Evolutionary conservation across 1,284 basidiomycete genomes (phyloP).

Genomic region (Fistulinella cinereoalba): DNA sequence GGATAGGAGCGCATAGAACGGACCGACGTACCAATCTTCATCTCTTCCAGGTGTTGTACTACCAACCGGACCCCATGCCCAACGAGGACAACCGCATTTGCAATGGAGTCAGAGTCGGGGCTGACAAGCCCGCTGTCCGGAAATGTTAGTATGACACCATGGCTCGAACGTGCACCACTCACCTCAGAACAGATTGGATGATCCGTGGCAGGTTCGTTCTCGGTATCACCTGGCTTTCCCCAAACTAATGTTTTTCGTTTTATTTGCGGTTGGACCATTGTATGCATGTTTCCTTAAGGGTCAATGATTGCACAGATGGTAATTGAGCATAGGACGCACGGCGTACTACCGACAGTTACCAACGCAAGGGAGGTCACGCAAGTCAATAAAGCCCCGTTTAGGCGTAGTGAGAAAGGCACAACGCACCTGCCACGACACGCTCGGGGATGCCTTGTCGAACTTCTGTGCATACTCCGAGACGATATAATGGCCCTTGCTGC

Average conservation of each 20-base stretch:
- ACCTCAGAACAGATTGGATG: slow-evolving; percentile 75
- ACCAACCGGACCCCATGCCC: slow-evolving; percentile 59
- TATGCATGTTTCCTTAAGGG: neutral
- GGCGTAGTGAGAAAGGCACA: slow-evolving; percentile 7
- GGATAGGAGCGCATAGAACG: slow-evolving; percentile 18
- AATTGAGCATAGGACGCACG: slow-evolving; percentile 40
- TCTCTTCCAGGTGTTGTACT: slow-evolving; percentile 62
- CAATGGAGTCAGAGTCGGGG: slow-evolving; percentile 71
- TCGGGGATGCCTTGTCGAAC: slow-evolving; percentile 58
- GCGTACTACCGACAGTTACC: slow-evolving; percentile 48
- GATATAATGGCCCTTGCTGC: slow-evolving; percentile 77
- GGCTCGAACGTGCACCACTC: slow-evolving; percentile 2
- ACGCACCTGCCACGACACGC: slow-evolving; percentile 68
- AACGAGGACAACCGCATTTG: slow-evolving; percentile 77
- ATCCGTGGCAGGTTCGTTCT: slow-evolving; percentile 70
- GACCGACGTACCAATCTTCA: slow-evolving; percentile 64
- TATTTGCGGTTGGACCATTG: no score
- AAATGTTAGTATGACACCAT: slow-evolving; percentile 11
- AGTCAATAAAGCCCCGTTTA: slow-evolving; percentile 12
- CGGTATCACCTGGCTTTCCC: slow-evolving; percentile 68
- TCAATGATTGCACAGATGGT: slow-evolving; percentile 6
- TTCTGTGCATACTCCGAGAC: slow-evolving; percentile 76
- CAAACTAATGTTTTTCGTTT: slow-evolving; percentile 57
- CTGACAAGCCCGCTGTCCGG: slow-evolving; percentile 61
- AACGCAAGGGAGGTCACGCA: neutral